Conservation (phyloP, 2,329 filamentous ascomycete genomes). For the Hortaea werneckii region DNA sequence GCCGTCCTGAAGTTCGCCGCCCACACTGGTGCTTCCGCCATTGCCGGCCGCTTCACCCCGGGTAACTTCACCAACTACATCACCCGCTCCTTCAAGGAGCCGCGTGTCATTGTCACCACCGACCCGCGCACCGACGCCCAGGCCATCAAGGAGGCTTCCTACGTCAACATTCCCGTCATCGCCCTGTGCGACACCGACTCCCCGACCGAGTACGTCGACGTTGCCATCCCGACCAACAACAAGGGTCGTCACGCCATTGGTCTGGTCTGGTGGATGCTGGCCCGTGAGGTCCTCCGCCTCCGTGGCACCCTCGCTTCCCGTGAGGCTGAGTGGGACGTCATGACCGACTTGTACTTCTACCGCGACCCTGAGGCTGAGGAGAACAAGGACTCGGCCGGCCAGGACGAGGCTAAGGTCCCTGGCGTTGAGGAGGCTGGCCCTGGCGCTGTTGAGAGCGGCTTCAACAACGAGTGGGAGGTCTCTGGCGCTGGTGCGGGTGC, state of each 20-base stretch:
- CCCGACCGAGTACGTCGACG: constrained; percentile 98
- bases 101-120: constrained; percentile 97
- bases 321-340: constrained; percentile 97
- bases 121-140: constrained; percentile 99
- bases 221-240: constrained; percentile 99
- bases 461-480: constrained; percentile 80
- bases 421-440: constrained; percentile 76
- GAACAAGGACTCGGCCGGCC: constrained; percentile 77
- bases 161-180: constrained; percentile 99
- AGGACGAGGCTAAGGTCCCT: constrained; percentile 78
- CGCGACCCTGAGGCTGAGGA: constrained; percentile 99
- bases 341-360: constrained; percentile 99
- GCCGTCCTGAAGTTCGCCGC: constrained; percentile 99
- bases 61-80: constrained; percentile 99
- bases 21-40: constrained; percentile 95
- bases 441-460: constrained; percentile 67
- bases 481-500: constrained; percentile 51
- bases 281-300: constrained; percentile 98
- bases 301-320: constrained; percentile 92
- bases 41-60: constrained; percentile 98
- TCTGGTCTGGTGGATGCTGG: constrained; percentile 98
- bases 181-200: constrained; percentile 99
- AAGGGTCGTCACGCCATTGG: constrained; percentile 99
- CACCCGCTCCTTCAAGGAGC: constrained; percentile 99
- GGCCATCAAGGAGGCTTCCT: constrained; percentile 99